These are phyloP conservation scores for Penicillium sclerotiorum DNA, from an alignment of 2,329 filamentous ascomycete species.

Conservation along the genomic window DNA sequence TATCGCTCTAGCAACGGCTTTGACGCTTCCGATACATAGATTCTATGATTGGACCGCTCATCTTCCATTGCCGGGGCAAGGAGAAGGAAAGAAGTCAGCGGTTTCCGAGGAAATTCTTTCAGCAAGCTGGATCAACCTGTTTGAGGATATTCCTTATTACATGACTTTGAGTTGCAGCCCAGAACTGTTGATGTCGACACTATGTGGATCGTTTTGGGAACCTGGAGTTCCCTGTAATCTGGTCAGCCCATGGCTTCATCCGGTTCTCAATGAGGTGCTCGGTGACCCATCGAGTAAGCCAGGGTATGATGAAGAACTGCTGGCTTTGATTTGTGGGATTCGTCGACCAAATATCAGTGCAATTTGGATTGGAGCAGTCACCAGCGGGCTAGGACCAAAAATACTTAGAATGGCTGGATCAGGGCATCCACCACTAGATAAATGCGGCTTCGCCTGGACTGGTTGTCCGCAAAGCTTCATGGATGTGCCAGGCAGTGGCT, in stretches of 20 bases:
- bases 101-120: background rate
- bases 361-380: constrained; percentile 15
- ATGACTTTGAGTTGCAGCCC: constrained; percentile 20
- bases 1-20: constrained; percentile 17
- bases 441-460: constrained; percentile 14
- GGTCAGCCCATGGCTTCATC: constrained; percentile 22
- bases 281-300: background rate
- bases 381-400: constrained; percentile 7
- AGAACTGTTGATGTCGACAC: constrained; percentile 14
- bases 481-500: constrained; percentile 12
- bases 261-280: constrained; percentile 13
- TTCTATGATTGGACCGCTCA: constrained; percentile 7
- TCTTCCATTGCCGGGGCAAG: constrained; percentile 11
- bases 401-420: constrained; percentile 2
- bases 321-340: constrained; percentile 14
- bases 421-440: constrained; percentile 12
- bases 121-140: constrained; percentile 4
- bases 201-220: constrained; percentile 21
- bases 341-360: constrained; percentile 14
- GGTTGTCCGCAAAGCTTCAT: constrained; percentile 17
- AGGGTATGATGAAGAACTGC: constrained; percentile 3
- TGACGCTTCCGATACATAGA: constrained; percentile 15
- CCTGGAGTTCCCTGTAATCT: constrained; percentile 19
- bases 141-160: constrained; percentile 17
- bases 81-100: background rate